These are phyloP conservation scores for Colletotrichum tropicicola DNA, from an alignment of 2,329 filamentous ascomycete genomes.

Conservation along the genomic window DNA sequence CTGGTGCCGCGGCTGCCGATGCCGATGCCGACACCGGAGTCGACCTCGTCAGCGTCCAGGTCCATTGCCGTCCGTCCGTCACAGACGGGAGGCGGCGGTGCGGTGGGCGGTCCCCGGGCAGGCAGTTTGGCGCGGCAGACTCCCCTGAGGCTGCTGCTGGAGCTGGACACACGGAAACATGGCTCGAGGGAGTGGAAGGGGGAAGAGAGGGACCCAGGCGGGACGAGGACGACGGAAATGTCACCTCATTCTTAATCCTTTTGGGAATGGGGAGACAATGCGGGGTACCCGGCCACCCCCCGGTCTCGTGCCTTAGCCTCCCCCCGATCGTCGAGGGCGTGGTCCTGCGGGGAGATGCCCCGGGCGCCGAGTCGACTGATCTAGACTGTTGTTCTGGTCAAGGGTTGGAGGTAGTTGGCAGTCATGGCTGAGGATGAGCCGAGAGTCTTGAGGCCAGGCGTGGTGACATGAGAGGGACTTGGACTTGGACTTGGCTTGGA, in stretches of 20 bases:
- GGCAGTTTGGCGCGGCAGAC: slow-evolving; percentile 17
- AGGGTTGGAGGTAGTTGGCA: neutral
- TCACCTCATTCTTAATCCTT: slow-evolving; percentile 30
- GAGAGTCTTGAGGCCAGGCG: neutral
- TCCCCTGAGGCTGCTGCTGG: slow-evolving; percentile 25
- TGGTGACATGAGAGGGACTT: too few species aligned
- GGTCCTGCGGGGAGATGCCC: slow-evolving; percentile 4
- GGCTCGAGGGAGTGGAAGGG: neutral
- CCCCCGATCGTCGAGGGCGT: neutral
- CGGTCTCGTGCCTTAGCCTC: too few species aligned
- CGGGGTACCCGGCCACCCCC: slow-evolving; percentile 20
- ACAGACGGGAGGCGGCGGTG: neutral
- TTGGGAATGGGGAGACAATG: slow-evolving; percentile 23
- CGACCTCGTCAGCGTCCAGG: slow-evolving; percentile 19
- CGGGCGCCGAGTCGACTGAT: slow-evolving; percentile 8
- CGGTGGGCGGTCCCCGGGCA: neutral
- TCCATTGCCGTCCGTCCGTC: slow-evolving; percentile 22
- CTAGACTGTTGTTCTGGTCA: too few species aligned
- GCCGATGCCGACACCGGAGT: slow-evolving; percentile 26
- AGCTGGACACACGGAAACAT: slow-evolving; percentile 28
- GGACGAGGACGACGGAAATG: slow-evolving; percentile 25
- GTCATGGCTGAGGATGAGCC: neutral
- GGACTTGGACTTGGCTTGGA: too few species aligned
- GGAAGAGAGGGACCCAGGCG: slow-evolving; percentile 12
- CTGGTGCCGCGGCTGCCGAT: slow-evolving; percentile 5